Conservation (phyloP, 768 basidiomycete genomes). For the Xerocomus potaroensis region DNA sequence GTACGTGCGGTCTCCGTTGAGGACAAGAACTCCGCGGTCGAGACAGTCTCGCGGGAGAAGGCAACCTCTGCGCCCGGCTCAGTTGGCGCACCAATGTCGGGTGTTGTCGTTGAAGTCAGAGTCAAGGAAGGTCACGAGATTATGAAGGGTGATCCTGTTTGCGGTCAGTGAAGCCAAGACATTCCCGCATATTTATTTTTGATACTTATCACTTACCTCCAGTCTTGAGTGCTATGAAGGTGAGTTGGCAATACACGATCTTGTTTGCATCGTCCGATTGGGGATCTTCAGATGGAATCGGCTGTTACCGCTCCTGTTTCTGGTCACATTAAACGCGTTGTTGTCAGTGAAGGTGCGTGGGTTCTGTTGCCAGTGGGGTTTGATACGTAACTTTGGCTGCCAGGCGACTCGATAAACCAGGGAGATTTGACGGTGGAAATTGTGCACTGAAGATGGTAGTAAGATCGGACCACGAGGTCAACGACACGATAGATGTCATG, state of each 20-base stretch:
- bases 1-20: constrained; percentile 93
- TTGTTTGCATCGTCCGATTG: constrained; percentile 12
- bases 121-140: constrained; percentile 98
- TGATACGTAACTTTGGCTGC: constrained; percentile 6
- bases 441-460: constrained; percentile 47
- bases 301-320: constrained; percentile 95
- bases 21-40: constrained; percentile 96
- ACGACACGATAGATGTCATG: constrained; percentile 15
- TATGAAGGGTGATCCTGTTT: constrained; percentile 95
- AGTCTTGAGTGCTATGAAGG: constrained; percentile 98
- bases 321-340: constrained; percentile 91
- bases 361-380: neutral
- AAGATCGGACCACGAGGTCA: neutral
- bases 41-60: constrained; percentile 92
- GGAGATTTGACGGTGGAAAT: constrained; percentile 92
- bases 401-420: constrained; percentile 92
- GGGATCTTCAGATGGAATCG: constrained; percentile 81
- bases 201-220: constrained; percentile 10
- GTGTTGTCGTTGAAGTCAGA: constrained; percentile 96
- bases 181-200: constrained; percentile 20
- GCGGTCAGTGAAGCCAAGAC: constrained; percentile 51
- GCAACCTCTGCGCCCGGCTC: constrained; percentile 91
- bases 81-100: constrained; percentile 97
- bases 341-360: constrained; percentile 74
- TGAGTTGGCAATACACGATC: constrained; percentile 29